phyloP scores from a whole-genome alignment of 2,329 filamentous ascomycete genomes.

The Rosellinia necatrix region DNA sequence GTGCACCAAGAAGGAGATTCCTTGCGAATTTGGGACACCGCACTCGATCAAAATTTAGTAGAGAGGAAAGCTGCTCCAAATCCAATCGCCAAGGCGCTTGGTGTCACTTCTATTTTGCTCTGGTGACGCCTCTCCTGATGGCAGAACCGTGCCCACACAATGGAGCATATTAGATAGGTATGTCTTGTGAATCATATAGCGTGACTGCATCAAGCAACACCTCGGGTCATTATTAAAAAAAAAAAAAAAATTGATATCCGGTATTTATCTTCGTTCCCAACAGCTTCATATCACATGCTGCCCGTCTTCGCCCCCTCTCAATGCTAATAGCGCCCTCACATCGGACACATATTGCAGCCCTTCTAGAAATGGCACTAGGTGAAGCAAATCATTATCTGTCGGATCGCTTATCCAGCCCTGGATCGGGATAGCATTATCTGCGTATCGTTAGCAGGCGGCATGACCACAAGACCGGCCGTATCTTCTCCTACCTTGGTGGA shows the following conservation, averaged over 20 bases:
- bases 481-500: constrained; percentile 80
- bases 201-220: constrained; percentile 3
- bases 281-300: constrained; percentile 47
- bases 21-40: too few species aligned
- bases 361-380: constrained; percentile 89
- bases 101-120: too few species aligned
- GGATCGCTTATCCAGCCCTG: constrained; percentile 99
- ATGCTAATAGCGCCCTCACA: constrained; percentile 84
- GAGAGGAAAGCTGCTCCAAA: too few species aligned
- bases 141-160: constrained; percentile 8
- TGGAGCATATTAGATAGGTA: neutral
- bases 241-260: constrained; percentile 25
- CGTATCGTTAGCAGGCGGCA: constrained; percentile 26
- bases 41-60: too few species aligned
- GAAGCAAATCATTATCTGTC: constrained; percentile 92
- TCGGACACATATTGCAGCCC: constrained; percentile 96
- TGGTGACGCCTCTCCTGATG: too few species aligned
- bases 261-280: constrained; percentile 11
- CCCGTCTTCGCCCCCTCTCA: constrained; percentile 83
- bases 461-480: neutral
- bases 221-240: constrained; percentile 23
- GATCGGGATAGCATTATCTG: constrained; percentile 98
- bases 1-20: too few species aligned
- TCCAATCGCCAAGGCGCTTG: too few species aligned
- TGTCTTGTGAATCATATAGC: constrained; percentile 3